Base-by-base conservation (phyloP, 345 rosid species). In the Populus simonii region DNA sequence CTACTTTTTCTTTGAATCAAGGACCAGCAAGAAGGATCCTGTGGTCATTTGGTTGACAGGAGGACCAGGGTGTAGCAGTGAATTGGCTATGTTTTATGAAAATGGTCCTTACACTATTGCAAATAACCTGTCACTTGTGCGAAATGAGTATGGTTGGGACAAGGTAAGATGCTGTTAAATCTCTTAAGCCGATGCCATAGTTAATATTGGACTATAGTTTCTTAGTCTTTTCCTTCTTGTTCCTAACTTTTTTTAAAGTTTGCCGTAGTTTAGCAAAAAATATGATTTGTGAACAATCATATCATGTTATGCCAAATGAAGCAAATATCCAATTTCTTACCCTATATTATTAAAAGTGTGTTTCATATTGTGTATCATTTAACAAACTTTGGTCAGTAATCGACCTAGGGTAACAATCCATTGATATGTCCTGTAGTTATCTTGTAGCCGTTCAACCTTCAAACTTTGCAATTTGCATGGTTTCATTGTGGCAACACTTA, bases 51-150 rank as follows among this genome's bases (percentile, higher is more conserved):
- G 98, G 99, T 89, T 96, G 91, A 94, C 97, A 18, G 99, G 99
- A 82, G 98, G 99, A 15, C 99, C 99, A 29, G 99, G 99, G 49
- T 94, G 99, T 77, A 94, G 99, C 77, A 92, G 98, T 76, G 99
- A 96, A 78, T 78, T 96, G 88, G 99, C 99, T 83, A 68, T 96
- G 89, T 96, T 96, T 87, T 94, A 96, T 82, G 99, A 96, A 85
- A 96, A 96, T 61, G 99, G 99, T 36, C 98, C 99, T 71, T 96
- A 92, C 83, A 78, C 71, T 74, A 91, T 96, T 80, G 84, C 91
- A 18, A 66, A 87, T 66, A 94, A 96, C 83, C 77, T 94, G 97
- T 91, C 98, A 80, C 97, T 96, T 87, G 85, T 85, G 25, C 92
- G 97, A 98, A 96, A 96, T 76, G 85, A 88, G 76, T 80, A 88